phyloP scores from a whole-genome alignment of 2,329 filamentous ascomycete genomes.

The Sclerotinia trifoliorum region DNA sequence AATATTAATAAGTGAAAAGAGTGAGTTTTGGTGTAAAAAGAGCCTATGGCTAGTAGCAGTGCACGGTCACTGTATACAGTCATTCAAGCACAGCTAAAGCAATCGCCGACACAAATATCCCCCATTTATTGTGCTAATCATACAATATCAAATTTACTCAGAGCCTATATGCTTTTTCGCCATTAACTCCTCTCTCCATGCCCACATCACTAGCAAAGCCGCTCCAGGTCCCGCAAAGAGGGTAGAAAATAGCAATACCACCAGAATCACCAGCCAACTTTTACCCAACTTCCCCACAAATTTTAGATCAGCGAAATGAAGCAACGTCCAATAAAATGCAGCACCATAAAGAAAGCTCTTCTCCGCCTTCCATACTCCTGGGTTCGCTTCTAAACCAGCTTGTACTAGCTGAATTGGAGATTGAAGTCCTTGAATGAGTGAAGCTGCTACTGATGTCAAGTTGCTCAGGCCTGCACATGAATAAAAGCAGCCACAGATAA shows the following conservation, averaged over 20 bases:
- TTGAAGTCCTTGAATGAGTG: neutral
- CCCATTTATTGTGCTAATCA: neutral
- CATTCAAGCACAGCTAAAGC: neutral
- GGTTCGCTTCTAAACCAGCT: neutral
- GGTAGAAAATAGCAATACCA: slow-evolving; percentile 26
- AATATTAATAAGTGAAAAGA: too few species aligned
- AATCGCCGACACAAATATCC: neutral
- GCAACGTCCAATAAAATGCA: slow-evolving; percentile 37
- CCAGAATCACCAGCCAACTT: slow-evolving; percentile 29
- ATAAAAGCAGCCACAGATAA: neutral
- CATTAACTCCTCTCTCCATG: slow-evolving; percentile 42
- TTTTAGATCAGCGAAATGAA: slow-evolving; percentile 41
- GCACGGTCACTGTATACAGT: too few species aligned
- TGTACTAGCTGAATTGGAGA: neutral
- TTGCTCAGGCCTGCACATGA: slow-evolving; percentile 35
- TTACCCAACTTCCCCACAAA: slow-evolving; percentile 35
- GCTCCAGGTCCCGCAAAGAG: slow-evolving; percentile 39
- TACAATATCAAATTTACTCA: neutral
- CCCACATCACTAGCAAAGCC: slow-evolving; percentile 37
- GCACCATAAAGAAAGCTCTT: slow-evolving; percentile 30
- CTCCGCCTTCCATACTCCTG: slow-evolving; percentile 13
- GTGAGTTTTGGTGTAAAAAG: too few species aligned
- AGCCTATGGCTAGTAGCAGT: too few species aligned
- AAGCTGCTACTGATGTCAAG: slow-evolving; percentile 27
- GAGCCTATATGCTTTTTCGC: slow-evolving; percentile 24